Conservation (phyloP, 345 rosid species). For the Citrus mangshanensis region DNA sequence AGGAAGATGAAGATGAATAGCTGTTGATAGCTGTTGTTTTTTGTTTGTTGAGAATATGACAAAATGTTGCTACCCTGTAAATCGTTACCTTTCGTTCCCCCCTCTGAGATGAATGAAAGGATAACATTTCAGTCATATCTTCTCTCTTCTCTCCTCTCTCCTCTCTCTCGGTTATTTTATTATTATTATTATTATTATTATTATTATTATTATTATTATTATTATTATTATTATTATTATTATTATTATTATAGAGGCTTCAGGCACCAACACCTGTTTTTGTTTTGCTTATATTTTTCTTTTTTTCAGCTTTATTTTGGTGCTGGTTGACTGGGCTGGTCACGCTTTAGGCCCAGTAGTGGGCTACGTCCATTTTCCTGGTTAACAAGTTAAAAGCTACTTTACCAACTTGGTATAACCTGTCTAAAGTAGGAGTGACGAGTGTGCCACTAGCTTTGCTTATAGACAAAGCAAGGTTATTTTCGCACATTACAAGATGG, state of each 20-base stretch:
- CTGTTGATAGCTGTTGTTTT: background rate
- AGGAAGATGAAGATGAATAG: background rate
- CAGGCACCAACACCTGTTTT: background rate
- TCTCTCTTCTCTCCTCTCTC: background rate
- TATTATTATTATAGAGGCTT: too few species aligned
- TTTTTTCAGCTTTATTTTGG: background rate
- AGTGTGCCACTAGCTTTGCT: background rate
- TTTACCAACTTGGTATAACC: background rate
- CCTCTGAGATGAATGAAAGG: background rate
- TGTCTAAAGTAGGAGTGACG: background rate
- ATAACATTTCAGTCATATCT: background rate
- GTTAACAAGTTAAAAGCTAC: background rate
- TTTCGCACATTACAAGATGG: too few species aligned
- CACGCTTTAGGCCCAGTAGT: background rate
- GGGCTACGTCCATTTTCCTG: background rate
- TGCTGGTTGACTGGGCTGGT: background rate
- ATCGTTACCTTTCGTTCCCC: background rate
- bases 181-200: too few species aligned
- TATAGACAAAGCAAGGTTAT: too few species aligned
- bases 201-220: too few species aligned
- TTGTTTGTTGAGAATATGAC: conserved; percentile 5
- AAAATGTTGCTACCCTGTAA: conserved; percentile 2
- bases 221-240: too few species aligned
- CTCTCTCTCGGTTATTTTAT: too few species aligned
- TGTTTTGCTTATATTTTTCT: background rate